These are phyloP conservation scores for Xylaria sp. DNA, from an alignment of 2,329 filamentous ascomycete genomes.

Conservation along the genomic window DNA sequence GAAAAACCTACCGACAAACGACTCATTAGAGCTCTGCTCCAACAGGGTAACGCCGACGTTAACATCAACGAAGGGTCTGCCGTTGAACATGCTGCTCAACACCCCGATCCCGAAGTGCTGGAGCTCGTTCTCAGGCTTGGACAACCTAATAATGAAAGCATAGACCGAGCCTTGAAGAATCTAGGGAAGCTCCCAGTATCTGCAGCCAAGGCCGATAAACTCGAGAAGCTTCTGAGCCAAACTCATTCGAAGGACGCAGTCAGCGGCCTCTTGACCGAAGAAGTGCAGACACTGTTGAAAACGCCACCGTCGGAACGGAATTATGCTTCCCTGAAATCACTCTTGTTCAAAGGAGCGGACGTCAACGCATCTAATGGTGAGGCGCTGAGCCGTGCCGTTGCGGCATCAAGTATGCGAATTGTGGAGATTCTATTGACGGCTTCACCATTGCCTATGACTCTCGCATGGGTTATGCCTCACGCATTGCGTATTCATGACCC, in stretches of 20 bases:
- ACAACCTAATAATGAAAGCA: slow-evolving; percentile 55
- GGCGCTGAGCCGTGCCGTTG: slow-evolving; percentile 62
- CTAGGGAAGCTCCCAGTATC: slow-evolving; percentile 57
- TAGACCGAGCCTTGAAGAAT: slow-evolving; percentile 56
- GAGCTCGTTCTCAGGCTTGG: slow-evolving; percentile 59
- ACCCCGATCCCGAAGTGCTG: slow-evolving; percentile 60
- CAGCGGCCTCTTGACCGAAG: slow-evolving; percentile 59
- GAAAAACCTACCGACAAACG: slow-evolving; percentile 61
- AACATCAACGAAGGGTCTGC: slow-evolving; percentile 59
- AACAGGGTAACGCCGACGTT: slow-evolving; percentile 63
- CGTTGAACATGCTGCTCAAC: slow-evolving; percentile 52
- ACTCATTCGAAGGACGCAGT: slow-evolving; percentile 56
- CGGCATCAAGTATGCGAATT: slow-evolving; percentile 56
- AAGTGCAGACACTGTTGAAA: slow-evolving; percentile 59
- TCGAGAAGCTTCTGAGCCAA: slow-evolving; percentile 58
- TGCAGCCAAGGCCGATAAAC: slow-evolving; percentile 59
- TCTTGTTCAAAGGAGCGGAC: slow-evolving; percentile 63
- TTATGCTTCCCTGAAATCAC: slow-evolving; percentile 56
- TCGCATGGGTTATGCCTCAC: slow-evolving; percentile 62
- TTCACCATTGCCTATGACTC: slow-evolving; percentile 54
- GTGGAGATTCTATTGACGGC: slow-evolving; percentile 60
- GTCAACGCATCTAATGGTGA: slow-evolving; percentile 64
- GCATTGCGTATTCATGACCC: slow-evolving; percentile 61
- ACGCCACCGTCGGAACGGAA: slow-evolving; percentile 52
- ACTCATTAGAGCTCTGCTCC: slow-evolving; percentile 60